These are phyloP conservation scores for Oryza rufipogon DNA, from an alignment of 176 grass and related monocot species.

Conservation along the genomic window DNA sequence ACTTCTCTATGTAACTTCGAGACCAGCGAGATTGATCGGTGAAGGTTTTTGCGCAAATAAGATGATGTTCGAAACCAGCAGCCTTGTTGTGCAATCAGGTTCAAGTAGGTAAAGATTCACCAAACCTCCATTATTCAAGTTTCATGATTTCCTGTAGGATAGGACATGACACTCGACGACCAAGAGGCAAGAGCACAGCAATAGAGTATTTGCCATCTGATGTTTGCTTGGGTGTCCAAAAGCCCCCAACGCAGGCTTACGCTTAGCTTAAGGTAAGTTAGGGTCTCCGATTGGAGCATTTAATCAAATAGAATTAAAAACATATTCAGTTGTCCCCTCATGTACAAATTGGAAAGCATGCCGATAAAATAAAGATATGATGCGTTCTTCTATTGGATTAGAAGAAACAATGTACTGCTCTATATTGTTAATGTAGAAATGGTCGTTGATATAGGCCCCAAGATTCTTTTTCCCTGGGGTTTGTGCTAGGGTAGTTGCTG, in stretches of 20 bases:
- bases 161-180: not conserved
- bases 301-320: not conserved
- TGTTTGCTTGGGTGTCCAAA: not conserved
- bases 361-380: not conserved
- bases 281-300: not conserved
- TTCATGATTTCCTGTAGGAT: not conserved
- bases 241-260: not conserved
- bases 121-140: not conserved
- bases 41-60: too few relatives aligned
- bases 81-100: too few relatives aligned
- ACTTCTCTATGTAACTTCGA: too few relatives aligned
- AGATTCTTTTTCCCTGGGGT: conserved; percentile 2
- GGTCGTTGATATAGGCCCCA: not conserved
- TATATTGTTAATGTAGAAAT: conserved; percentile 21
- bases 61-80: too few relatives aligned
- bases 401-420: not conserved
- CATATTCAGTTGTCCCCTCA: not conserved
- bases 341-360: conserved; percentile 15
- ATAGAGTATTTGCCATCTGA: not conserved
- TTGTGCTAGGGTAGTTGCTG: conserved; percentile 16
- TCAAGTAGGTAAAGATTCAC: too few relatives aligned
- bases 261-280: not conserved
- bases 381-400: not conserved
- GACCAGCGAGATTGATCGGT: too few relatives aligned
- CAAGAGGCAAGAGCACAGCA: not conserved